A percentile compares a stretch with the other conserved stretches of the same genome.
These are phyloP conservation scores for Globisporangium uncinulatum DNA, from an alignment of 352 stramenopile species.

Conservation along the genomic window DNA sequence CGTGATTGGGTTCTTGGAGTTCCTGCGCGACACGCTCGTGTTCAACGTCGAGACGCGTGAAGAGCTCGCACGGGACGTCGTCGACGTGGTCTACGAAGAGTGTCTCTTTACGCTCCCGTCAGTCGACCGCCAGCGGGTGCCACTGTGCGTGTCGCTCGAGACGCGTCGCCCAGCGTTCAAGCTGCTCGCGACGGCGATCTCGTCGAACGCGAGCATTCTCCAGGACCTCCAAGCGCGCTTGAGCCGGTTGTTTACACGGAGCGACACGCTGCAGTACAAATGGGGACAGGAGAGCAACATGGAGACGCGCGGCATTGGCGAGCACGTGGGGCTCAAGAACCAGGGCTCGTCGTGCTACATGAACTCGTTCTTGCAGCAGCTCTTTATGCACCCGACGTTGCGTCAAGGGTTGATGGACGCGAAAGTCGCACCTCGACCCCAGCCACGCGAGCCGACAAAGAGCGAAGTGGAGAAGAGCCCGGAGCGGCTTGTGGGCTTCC, in stretches of 20 bases:
- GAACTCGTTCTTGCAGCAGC: constrained; percentile 98
- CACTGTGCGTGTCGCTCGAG: constrained; percentile 71
- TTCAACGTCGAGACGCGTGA: constrained; percentile 44
- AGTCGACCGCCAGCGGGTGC: constrained; percentile 51
- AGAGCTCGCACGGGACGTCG: constrained; percentile 52
- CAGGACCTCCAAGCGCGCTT: constrained; percentile 52
- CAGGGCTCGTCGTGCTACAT: constrained; percentile 99
- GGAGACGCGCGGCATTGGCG: constrained; percentile 70
- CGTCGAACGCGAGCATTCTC: constrained; percentile 54
- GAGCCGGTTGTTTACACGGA: constrained; percentile 53
- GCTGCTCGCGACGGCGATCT: constrained; percentile 73
- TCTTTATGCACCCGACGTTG: constrained; percentile 90
- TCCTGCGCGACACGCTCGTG: constrained; percentile 63
- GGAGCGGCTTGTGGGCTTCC: constrained; percentile 60
- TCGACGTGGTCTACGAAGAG: constrained; percentile 81
- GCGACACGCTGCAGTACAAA: constrained; percentile 53
- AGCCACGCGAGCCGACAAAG: constrained; percentile 74
- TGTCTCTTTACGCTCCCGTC: constrained; percentile 80
- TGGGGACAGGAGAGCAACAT: constrained; percentile 85
- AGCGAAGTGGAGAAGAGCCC: constrained; percentile 85
- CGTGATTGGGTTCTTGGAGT: constrained; percentile 70
- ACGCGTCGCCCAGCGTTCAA: constrained; percentile 78
- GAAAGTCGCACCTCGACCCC: constrained; percentile 49
- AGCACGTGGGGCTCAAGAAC: constrained; percentile 96
- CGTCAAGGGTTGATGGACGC: constrained; percentile 71